Conservation (phyloP, 2,329 filamentous ascomycete species). For the Clathrospora elynae region DNA sequence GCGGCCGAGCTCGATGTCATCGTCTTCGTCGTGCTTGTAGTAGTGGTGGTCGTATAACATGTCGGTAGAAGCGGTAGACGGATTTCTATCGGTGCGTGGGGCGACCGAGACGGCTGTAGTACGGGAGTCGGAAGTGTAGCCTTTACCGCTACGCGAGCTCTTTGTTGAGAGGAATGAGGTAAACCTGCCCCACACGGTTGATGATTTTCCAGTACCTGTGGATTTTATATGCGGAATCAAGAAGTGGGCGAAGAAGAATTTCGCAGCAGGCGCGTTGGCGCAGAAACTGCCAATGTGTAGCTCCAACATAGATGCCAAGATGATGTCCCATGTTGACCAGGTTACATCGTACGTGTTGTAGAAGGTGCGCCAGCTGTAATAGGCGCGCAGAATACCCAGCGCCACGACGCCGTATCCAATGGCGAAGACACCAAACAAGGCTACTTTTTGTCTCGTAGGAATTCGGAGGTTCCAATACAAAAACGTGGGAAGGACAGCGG, state of each 20-base stretch:
- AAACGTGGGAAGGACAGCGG: slow-evolving; percentile 40
- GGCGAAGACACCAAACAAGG: slow-evolving; percentile 39
- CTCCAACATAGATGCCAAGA: slow-evolving; percentile 31
- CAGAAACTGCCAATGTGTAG: slow-evolving; percentile 40
- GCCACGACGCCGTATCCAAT: slow-evolving; percentile 40
- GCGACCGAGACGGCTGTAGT: slow-evolving; percentile 26
- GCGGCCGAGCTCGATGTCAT: slow-evolving; percentile 34
- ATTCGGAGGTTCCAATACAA: slow-evolving; percentile 42
- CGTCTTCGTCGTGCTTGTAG: too few relatives aligned
- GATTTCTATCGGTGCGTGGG: slow-evolving; percentile 5
- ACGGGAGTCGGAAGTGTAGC: slow-evolving; percentile 34
- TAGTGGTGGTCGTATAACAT: slow-evolving; percentile 25
- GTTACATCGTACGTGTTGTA: slow-evolving; percentile 40
- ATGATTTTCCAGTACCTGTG: neutral
- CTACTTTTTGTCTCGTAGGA: slow-evolving; percentile 36
- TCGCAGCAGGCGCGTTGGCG: slow-evolving; percentile 39
- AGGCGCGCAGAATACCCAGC: slow-evolving; percentile 30
- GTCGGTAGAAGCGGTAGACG: slow-evolving; percentile 21
- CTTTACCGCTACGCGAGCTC: slow-evolving; percentile 15
- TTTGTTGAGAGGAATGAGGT: slow-evolving; percentile 13
- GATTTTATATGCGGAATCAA: slow-evolving; percentile 14
- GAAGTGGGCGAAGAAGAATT: slow-evolving; percentile 43
- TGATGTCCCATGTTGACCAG: slow-evolving; percentile 31
- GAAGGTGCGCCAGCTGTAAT: slow-evolving; percentile 37
- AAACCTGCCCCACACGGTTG: slow-evolving; percentile 14